Conservation (phyloP, 192 early-diverging fungal species). For the Podila minutissima region DNA sequence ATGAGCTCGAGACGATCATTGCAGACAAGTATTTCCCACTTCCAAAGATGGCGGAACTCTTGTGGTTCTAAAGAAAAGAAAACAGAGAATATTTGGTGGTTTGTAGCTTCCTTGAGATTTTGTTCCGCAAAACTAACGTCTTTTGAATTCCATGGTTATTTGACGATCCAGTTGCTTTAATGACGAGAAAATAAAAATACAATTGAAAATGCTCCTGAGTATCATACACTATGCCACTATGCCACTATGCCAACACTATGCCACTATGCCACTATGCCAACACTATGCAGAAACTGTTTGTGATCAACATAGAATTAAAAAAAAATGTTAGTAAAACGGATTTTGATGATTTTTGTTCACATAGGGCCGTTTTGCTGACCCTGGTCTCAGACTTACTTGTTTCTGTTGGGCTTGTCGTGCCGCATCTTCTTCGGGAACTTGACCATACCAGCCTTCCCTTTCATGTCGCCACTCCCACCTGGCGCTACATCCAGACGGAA, state of each 20-base stretch:
- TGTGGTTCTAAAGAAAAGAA: constrained; percentile 49
- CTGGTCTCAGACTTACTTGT: constrained; percentile 29
- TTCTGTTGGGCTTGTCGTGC: constrained; percentile 60
- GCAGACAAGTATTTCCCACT: constrained; percentile 95
- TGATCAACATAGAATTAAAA: neutral
- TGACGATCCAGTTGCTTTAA: too few species aligned
- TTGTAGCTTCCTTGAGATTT: too few species aligned
- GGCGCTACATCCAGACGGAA: constrained; percentile 55
- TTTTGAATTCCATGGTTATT: too few species aligned
- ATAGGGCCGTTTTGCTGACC: neutral
- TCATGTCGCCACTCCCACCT: neutral
- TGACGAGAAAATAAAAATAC: neutral
- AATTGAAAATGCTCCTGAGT: neutral
- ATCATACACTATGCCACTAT: neutral
- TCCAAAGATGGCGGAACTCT: constrained; percentile 95
- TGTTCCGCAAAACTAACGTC: too few species aligned
- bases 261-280: neutral
- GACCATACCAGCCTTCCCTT: neutral
- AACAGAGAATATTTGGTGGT: too few species aligned
- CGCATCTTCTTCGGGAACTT: constrained; percentile 72
- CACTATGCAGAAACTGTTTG: neutral
- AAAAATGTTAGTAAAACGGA: neutral
- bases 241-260: neutral
- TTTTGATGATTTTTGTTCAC: too few species aligned
- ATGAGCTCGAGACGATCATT: constrained; percentile 79